A percentile compares a stretch with the other conserved stretches of the same genome.
phyloP scores from a whole-genome alignment of 306 rosid genomes.

The Lathyrus tuberosus region DNA sequence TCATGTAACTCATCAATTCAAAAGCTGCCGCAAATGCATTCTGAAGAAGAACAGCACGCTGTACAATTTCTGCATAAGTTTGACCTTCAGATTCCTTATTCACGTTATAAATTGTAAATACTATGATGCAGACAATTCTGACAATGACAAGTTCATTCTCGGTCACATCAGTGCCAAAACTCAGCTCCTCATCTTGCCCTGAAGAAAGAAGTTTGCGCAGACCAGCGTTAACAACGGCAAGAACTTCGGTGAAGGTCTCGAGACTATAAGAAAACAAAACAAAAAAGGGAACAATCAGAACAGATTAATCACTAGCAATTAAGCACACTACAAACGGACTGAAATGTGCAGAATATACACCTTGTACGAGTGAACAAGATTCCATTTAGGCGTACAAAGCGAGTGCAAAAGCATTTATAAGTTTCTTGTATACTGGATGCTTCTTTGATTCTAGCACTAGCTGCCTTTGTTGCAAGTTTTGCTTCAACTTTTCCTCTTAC shows the following conservation, averaged over 20 bases:
- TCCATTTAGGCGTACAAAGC: conserved; percentile 91
- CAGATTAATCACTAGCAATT: neutral
- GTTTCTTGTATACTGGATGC: conserved; percentile 50
- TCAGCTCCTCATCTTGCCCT: conserved; percentile 66
- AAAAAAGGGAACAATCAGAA: conserved; percentile 24
- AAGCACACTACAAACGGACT: neutral
- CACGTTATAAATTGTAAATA: conserved; percentile 77
- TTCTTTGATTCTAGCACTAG: conserved; percentile 48
- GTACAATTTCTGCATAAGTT: conserved; percentile 88
- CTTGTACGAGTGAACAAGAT: conserved; percentile 88
- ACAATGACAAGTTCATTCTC: conserved; percentile 61
- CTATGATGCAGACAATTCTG: conserved; percentile 68
- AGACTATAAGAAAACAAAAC: conserved; percentile 49
- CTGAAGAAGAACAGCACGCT: conserved; percentile 82
- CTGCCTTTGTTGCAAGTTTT: conserved; percentile 54
- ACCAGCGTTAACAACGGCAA: conserved; percentile 62
- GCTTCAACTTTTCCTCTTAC: conserved; percentile 70
- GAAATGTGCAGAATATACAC: conserved; percentile 39
- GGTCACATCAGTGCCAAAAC: conserved; percentile 54
- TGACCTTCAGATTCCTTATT: conserved; percentile 79
- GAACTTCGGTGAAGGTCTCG: conserved; percentile 85
- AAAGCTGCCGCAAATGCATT: conserved; percentile 83
- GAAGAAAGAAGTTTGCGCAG: conserved; percentile 64
- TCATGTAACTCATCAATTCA: conserved; percentile 70
- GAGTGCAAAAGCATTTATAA: conserved; percentile 63